Evolutionary conservation across 495 filamentous ascomycete species (phyloP), one percentile per base, ranked within the genome.

Genomic region (Aspergillus heteromorphus): DNA sequence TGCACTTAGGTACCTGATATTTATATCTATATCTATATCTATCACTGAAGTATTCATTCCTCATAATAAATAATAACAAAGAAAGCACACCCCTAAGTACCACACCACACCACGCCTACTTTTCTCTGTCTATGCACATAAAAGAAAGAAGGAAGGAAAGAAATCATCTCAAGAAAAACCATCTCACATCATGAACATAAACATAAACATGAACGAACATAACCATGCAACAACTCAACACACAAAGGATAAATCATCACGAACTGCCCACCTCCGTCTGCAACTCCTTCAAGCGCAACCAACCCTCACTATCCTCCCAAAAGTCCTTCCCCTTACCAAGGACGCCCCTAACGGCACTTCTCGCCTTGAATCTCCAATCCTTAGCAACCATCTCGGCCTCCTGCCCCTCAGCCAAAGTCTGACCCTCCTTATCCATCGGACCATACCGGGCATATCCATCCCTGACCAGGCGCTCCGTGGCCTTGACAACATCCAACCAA

Each of bases 351-450:
- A 96, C 78, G 6, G 89, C 91, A 65, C 83, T 89, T 65, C 89
- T 76, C 1, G 89, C 87, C 80, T 97, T 97, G 49, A 88, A 89
- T 64, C 82, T 87, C 93, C 93, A 97, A 45, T 79, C 77, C 45
- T 67, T 72, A 13, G 72, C 73, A 29, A 77, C 75, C 50, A 79
- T 51, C 59, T 76, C 74, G 2, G 64, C 53, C 48, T 71, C 74
- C 0, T 51, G 62, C 50, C 53, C 48, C 4, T 59, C 66, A 43
- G 53, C 64, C 16, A 30, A 61, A 21, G 54, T 64, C 30, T 69
- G 63, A 20, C 60, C 62, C 59, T 77, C 72, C 42, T 65, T 68
- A 13, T 67, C 65, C 65, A 72, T 66, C 4, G 65, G 72, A 0
- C 71, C 72, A 23, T 73, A 73, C 58, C 73, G 76, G 23, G 75